Base-by-base conservation (phyloP, 495 filamentous ascomycete species). In the Bathelium albidoporum region DNA sequence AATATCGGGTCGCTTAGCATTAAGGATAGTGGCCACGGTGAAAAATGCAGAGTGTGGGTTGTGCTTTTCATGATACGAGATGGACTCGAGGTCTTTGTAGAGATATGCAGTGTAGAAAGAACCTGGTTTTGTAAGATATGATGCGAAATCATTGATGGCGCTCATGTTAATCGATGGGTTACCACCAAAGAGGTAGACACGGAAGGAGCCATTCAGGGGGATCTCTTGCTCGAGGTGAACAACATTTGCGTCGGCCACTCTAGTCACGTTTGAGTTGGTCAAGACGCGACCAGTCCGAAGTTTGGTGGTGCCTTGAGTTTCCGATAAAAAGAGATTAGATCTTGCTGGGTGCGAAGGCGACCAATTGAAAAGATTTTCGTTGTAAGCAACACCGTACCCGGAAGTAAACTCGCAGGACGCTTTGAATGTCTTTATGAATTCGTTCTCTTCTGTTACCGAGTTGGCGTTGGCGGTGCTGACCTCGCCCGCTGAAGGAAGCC, bases 211-310 rank as follows among this genome's bases (percentile, higher is more conserved):
- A 74, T 95, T 95, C 59, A 89, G 78, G 0, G 91, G 91, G 59
- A 95, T 80, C 64, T 92, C 89, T 74, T 96, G 90, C 75, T 95
- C 91, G 43, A 95, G 76, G 67, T 94, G 87, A 16, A 93, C 89
- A 28, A 88, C 82, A 77, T 94, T 95, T 69, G 89, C 85, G 71
- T 96, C 91, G 2, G 86, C 84, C 31, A 95, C 86, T 36, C 91
- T 82, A 31, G 89, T 95, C 39, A 95, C 91, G 61, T 85, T 87
- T 3, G 86, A 80, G 24, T 88, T 88, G 24, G 79, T 84, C 72
- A 95, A 80, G 28, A 90, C 82, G 18, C 87, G 84, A 60, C 90
- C 90, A 2, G 86, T 77, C 3, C 79, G 80, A 60, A 91, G 75
- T 49, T 80, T 85, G 44, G 81, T 73, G 3, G 71, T 84, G 59